These are phyloP conservation scores for Trichoderma erinaceum DNA, from an alignment of 495 filamentous ascomycete genomes.

Conservation along the genomic window DNA sequence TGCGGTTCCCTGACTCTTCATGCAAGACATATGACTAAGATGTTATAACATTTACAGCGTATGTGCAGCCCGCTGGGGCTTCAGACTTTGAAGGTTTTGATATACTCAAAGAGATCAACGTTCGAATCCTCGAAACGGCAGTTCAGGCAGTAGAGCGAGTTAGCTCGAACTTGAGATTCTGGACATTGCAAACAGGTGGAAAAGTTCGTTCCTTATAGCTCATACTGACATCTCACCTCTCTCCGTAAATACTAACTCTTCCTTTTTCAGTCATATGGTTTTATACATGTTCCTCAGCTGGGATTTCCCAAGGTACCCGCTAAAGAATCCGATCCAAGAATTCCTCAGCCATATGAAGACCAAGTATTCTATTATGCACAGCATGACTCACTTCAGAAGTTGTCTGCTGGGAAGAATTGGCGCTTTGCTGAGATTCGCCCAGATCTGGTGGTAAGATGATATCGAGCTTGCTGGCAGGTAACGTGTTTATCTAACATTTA, in stretches of 20 bases:
- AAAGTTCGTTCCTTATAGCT: slow-evolving; percentile 22
- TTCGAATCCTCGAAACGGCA: slow-evolving; percentile 26
- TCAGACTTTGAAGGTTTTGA: slow-evolving; percentile 22
- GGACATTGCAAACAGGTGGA: slow-evolving; percentile 38
- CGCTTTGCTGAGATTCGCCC: slow-evolving; percentile 41
- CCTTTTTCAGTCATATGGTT: slow-evolving; percentile 27
- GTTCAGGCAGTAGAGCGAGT: slow-evolving; percentile 28
- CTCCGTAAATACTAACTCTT: not conserved
- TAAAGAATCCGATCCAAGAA: slow-evolving; percentile 35
- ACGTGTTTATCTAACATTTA: not conserved
- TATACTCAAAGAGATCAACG: slow-evolving; percentile 26
- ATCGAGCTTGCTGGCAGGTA: not conserved
- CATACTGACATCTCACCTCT: not conserved
- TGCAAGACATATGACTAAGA: not conserved
- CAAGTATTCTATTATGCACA: slow-evolving; percentile 47
- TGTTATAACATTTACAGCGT: not conserved
- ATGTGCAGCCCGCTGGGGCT: slow-evolving; percentile 23
- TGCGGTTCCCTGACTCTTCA: not conserved
- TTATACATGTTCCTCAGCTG: slow-evolving; percentile 30
- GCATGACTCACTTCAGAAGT: slow-evolving; percentile 33
- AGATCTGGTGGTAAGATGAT: slow-evolving; percentile 30
- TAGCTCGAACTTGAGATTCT: slow-evolving; percentile 32
- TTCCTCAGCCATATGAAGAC: slow-evolving; percentile 36
- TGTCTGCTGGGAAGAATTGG: slow-evolving; percentile 36
- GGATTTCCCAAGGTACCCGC: slow-evolving; percentile 29